Evolutionary conservation across 1,284 basidiomycete genomes (phyloP).

Genomic region (Ganoderma lingzhi): DNA sequence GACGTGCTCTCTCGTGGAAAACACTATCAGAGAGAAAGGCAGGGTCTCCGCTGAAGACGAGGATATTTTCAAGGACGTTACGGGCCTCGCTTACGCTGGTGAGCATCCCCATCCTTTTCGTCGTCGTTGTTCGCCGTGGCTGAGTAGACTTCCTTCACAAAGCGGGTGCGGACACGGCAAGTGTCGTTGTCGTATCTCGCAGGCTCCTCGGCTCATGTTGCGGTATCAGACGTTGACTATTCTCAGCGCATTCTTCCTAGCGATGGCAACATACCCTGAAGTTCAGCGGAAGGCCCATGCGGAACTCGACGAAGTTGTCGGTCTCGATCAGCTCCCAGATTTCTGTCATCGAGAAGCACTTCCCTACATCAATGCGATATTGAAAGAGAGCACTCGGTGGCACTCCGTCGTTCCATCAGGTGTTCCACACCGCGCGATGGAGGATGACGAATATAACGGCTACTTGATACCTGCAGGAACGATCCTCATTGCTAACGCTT

Average conservation of each 20-base stretch:
- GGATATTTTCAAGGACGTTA: constrained; percentile 20
- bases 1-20: constrained; percentile 11
- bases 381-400: constrained; percentile 23
- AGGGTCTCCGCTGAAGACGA: constrained; percentile 13
- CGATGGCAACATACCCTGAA: constrained; percentile 36
- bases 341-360: constrained; percentile 22
- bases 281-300: constrained; percentile 25
- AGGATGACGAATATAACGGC: constrained; percentile 28
- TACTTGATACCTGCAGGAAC: constrained; percentile 28
- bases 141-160: neutral
- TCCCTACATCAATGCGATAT: constrained; percentile 24
- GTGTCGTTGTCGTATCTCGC: neutral
- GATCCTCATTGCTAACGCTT: constrained; percentile 20
- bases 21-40: constrained; percentile 5
- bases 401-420: constrained; percentile 16
- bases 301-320: constrained; percentile 27
- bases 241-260: constrained; percentile 34
- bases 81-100: constrained; percentile 22
- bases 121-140: neutral
- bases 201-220: neutral
- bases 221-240: constrained; percentile 32
- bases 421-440: constrained; percentile 17
- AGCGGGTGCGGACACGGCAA: constrained; percentile 11
- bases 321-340: constrained; percentile 19
- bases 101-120: neutral